Evolutionary conservation across 768 basidiomycete species (phyloP).

Genomic region (Lentinula sp.): DNA sequence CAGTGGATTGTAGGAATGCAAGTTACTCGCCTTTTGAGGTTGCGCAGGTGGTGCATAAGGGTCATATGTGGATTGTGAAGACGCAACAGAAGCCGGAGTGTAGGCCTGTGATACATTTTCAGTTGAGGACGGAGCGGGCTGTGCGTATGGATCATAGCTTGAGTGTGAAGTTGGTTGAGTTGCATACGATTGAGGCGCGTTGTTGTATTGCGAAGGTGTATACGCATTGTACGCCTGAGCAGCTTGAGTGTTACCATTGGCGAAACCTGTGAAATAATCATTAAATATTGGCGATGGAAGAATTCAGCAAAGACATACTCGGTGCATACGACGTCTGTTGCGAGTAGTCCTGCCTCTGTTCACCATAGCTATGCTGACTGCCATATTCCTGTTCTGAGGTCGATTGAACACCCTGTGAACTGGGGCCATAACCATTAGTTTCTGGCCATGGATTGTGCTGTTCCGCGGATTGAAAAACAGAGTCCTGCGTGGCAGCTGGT

Average conservation of each 20-base stretch:
- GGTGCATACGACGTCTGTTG: neutral
- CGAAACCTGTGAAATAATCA: neutral
- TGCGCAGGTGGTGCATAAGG: slow-evolving; percentile 15
- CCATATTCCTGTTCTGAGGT: neutral
- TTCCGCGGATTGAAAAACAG: neutral
- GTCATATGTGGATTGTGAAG: slow-evolving; percentile 8
- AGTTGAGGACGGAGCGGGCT: neutral
- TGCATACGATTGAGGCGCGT: neutral
- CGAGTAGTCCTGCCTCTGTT: neutral
- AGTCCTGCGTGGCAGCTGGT: neutral
- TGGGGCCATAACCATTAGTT: slow-evolving; percentile 1
- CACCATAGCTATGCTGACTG: neutral
- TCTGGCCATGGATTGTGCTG: neutral
- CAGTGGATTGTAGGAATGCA: slow-evolving; percentile 11
- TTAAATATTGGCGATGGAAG: neutral
- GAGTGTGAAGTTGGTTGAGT: neutral
- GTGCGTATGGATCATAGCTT: neutral
- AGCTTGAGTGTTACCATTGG: neutral
- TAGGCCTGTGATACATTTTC: neutral
- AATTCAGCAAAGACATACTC: neutral
- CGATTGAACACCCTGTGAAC: neutral
- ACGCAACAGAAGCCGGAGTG: neutral
- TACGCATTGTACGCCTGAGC: neutral
- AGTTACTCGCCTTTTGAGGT: slow-evolving; percentile 11
- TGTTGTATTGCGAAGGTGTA: neutral